phyloP scores from a whole-genome alignment of 768 basidiomycete species.

The Mycena rosella region DNA sequence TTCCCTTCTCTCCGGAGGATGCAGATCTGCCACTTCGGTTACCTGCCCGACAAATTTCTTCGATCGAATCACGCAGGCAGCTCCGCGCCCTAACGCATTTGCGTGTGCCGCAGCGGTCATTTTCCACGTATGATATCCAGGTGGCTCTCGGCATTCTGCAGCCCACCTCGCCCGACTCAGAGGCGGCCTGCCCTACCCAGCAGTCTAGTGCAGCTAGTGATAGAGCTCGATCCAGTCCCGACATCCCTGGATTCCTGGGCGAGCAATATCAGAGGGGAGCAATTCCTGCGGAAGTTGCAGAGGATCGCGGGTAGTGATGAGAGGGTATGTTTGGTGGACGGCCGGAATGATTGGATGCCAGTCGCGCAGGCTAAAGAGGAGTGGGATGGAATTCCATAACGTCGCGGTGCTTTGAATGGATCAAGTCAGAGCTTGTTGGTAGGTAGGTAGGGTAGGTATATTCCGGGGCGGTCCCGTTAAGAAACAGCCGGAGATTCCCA shows the following conservation, averaged over 20 bases:
- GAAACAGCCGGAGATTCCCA: too few species aligned
- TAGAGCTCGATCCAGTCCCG: slow-evolving; percentile 13
- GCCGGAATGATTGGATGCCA: slow-evolving; percentile 3
- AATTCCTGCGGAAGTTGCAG: slow-evolving; percentile 5
- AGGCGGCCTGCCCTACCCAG: background rate
- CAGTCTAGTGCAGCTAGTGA: slow-evolving; percentile 9
- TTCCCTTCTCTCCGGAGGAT: slow-evolving; percentile 20
- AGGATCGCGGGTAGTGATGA: slow-evolving; percentile 8
- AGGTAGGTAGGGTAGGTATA: too few species aligned
- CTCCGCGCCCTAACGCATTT: slow-evolving; percentile 12
- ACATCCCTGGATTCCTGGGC: slow-evolving; percentile 7
- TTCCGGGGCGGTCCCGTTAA: too few species aligned
- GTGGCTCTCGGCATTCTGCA: slow-evolving; percentile 20
- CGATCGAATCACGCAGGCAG: background rate
- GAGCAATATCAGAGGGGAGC: slow-evolving; percentile 8
- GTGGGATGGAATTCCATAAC: too few species aligned
- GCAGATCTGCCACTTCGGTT: slow-evolving; percentile 8
- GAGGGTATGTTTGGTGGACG: slow-evolving; percentile 8
- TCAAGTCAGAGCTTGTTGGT: too few species aligned
- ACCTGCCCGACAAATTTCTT: slow-evolving; percentile 12
- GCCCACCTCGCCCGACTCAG: background rate
- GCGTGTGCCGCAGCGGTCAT: slow-evolving; percentile 21
- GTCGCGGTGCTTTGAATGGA: too few species aligned
- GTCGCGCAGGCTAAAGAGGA: background rate
- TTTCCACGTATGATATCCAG: slow-evolving; percentile 18